Evolutionary conservation across 2,329 filamentous ascomycete species (phyloP), one percentile per base, ranked within the genome.

Genomic region (Juglanconis oblonga): DNA sequence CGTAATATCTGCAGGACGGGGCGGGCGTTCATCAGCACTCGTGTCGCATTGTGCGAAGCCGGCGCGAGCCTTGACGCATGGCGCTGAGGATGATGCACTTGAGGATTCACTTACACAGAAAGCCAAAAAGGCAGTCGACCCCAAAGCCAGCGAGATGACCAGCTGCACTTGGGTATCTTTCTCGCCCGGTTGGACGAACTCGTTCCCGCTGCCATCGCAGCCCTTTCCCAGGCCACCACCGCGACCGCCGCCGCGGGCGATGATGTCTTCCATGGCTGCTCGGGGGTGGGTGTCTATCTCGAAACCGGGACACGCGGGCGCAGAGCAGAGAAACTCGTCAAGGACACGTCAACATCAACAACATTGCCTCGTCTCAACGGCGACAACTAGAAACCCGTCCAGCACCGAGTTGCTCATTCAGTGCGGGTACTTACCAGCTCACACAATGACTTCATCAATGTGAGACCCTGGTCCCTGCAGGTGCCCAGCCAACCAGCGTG

Each of bases 61-160:
- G 24, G 24, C 24, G 24, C 24, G 24, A 24, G 24, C 24, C 24
- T 24, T 24, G 24, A 24, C 24, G 24, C 24, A 24, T 24, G 24
- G 24, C 24, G 24, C 24, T 29, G 51, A 31, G 40, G 9, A n/a
- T 51, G 5, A 49, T n/a, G 44, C 13, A 29, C 11, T 29, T 11
- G 10, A 49, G 14, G 47, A 73, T 24, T 24, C 24, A 24, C 85
- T 67, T 77, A 91, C 86, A 71, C 91, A 95, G 67, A 96, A 96
- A 24, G 85, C 79, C 36, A 92, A 63, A 68, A 95, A 91, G 36
- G 90, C 90, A 5, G 82, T 79, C 48, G 89, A 65, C 36, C 91
- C 92, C 40, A 96, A 78, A 5, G 82, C 76, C 47, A 90, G 71
- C 7, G 91, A 94, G 67, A 96, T 80, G 61, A 87, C 81, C 55